phyloP scores from a whole-genome alignment of 2,329 filamentous ascomycete genomes.

The Fusarium acutatum region DNA sequence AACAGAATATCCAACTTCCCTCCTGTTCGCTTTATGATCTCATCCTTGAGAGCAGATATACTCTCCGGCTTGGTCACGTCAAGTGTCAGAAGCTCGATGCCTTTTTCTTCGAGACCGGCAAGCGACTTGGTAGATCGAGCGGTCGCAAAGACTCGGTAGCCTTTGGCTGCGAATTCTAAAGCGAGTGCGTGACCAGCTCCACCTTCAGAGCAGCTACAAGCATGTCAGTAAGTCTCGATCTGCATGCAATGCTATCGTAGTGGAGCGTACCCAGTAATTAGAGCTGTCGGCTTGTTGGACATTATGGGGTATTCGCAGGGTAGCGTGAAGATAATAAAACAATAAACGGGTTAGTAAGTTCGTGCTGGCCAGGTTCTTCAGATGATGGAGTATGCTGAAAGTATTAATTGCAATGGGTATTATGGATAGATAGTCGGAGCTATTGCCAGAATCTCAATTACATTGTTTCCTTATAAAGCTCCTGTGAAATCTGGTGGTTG shows the following conservation, averaged over 20 bases:
- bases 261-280: not conserved
- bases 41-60: not conserved
- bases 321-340: too few species aligned
- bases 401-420: fast-evolving
- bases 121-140: conserved; percentile 2
- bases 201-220: not conserved
- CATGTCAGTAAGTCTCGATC: fast-evolving
- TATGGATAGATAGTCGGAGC: not conserved
- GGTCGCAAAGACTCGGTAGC: conserved; percentile 15
- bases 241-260: not conserved
- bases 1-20: conserved; percentile 2
- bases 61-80: conserved; percentile 1
- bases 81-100: conserved; percentile 2
- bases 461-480: not conserved
- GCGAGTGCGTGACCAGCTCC: conserved; percentile 6
- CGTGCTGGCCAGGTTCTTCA: not conserved
- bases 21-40: not conserved
- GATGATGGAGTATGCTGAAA: fast-evolving
- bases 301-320: not conserved
- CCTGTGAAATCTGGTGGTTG: fast-evolving
- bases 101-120: not conserved
- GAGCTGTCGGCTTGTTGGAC: not conserved
- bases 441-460: not conserved
- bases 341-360: too few species aligned
- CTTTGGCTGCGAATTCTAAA: not conserved